Base-by-base conservation (phyloP, 148 eudicot genomes). In the Pharnaceum exiguum region DNA sequence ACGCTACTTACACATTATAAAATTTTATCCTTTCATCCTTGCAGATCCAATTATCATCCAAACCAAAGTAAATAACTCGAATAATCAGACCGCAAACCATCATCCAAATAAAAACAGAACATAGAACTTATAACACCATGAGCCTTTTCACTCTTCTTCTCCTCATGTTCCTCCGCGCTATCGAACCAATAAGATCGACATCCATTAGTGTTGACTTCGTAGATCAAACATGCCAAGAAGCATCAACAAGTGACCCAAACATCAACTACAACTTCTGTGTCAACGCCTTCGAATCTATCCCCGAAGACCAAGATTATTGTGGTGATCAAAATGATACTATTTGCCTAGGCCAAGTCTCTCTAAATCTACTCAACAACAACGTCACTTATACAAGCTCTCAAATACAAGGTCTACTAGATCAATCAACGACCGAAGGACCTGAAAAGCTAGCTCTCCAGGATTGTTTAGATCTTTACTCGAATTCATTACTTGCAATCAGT, bases 381-480 rank as follows among this genome's bases (percentile, higher is more conserved):
- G 51, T 69, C 3, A 79, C 84, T 7, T 74, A 77, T 51, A 77
- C 82, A 4, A 71, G 66, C 74, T 43, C 28, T 30, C 36, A 5
- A 31, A 51, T 77, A 55, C 7, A 30, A 51, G 13, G 15, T 3
- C 55, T 51, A 4, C 3, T 51, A 6, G 32, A 27, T 10, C 7
- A 49, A 2, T n/a, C 4, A 13, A 26, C 13, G 5, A 8, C 28
- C 16, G 32, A 49, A 5, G 5, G n/a, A 0, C 1, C 15, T n/a
- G 51, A 35, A 0, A 66, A 65, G 48, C 44, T 46, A 16, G 65
- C 60, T n/a, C 60, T 79, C 48, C 16, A 31, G 11, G 82, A 79
- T 44, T 88, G 90, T 45, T 47, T 73, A 5, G 77, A 82, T 10
- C 65, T 87, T 0, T 84, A 75, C 45, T 47, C 75, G 3, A 71